Percentiles rank a stretch among this genome's conserved stretches.
phyloP scores from a whole-genome alignment of 2,329 filamentous ascomycete species.

The Harringtonia aguacate region DNA sequence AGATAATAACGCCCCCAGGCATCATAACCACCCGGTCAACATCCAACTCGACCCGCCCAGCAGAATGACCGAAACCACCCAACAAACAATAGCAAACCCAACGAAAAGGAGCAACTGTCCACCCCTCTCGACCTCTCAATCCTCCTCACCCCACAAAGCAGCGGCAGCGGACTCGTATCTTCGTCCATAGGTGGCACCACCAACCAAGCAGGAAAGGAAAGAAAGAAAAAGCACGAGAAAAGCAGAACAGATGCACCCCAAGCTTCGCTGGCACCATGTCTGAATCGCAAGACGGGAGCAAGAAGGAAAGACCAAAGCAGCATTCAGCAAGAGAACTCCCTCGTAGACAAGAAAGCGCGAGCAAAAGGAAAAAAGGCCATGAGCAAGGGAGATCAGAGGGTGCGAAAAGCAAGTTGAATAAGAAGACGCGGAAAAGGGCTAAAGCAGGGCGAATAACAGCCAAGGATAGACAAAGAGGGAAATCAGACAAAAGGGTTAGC shows the following conservation, averaged over 20 bases:
- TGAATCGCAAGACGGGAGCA: neutral
- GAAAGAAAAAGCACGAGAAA: neutral
- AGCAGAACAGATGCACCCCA: neutral
- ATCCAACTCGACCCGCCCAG: neutral
- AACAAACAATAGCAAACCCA: slow-evolving; percentile 1
- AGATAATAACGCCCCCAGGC: slow-evolving; percentile 7
- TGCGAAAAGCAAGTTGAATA: slow-evolving; percentile 9
- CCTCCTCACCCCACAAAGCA: slow-evolving; percentile 4
- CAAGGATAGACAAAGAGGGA: neutral
- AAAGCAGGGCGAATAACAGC: neutral
- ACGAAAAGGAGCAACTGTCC: neutral
- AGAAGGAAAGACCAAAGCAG: neutral
- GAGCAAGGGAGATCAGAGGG: no score
- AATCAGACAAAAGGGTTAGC: neutral
- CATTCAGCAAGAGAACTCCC: slow-evolving; percentile 7
- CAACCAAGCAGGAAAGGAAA: neutral
- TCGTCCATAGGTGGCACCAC: slow-evolving; percentile 48
- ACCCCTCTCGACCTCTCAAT: slow-evolving; percentile 11
- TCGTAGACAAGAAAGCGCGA: slow-evolving; percentile 1
- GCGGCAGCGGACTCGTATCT: slow-evolving; percentile 74
- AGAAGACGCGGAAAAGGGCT: slow-evolving; percentile 19
- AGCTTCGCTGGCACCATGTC: neutral
- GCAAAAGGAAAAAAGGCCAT: neutral
- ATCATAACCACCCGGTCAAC: neutral
- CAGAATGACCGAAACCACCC: slow-evolving; percentile 2